Conservation (phyloP, 2,329 filamentous ascomycete genomes). For the Arthrobotrys megalospora region DNA sequence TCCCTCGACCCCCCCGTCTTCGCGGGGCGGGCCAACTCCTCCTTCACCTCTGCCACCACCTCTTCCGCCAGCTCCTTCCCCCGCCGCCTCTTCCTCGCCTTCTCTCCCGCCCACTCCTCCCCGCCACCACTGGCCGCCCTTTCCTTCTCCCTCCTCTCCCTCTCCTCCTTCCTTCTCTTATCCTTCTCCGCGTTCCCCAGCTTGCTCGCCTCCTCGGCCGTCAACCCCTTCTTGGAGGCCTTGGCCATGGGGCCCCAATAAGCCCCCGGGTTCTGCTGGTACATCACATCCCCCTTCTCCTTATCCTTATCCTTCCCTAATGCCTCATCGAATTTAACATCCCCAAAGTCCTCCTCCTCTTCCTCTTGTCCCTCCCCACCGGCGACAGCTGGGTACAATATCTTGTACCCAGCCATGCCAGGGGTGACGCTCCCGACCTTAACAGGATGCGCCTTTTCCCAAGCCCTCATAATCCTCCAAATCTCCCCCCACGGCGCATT, state of each 20-base stretch:
- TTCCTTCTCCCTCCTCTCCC: constrained; percentile 23
- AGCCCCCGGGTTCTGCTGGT: constrained; percentile 88
- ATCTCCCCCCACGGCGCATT: constrained; percentile 90
- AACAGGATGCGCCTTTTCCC: constrained; percentile 84
- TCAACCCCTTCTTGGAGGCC: constrained; percentile 50
- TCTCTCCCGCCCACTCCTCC: neutral
- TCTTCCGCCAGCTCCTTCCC: constrained; percentile 6
- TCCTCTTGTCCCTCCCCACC: constrained; percentile 65
- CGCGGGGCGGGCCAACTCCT: neutral
- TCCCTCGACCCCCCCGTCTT: constrained; percentile 24
- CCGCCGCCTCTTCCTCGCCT: constrained; percentile 6
- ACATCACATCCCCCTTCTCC: constrained; percentile 80
- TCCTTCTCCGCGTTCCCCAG: constrained; percentile 57
- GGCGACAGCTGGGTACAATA: constrained; percentile 67
- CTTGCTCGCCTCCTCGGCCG: constrained; percentile 50
- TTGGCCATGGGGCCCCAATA: constrained; percentile 91
- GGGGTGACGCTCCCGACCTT: constrained; percentile 80
- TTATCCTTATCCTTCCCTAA: constrained; percentile 79
- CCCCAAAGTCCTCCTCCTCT: constrained; percentile 68
- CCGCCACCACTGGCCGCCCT: neutral
- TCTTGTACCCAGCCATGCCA: constrained; percentile 79
- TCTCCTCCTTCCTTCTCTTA: constrained; percentile 46
- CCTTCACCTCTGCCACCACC: neutral
- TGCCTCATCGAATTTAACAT: constrained; percentile 83
- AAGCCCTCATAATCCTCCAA: constrained; percentile 95